A percentile compares a stretch with the other conserved stretches of the same genome.
These are phyloP conservation scores for Dictyostelium purpureum DNA, from an alignment of 78 protist species.

Conservation along the genomic window DNA sequence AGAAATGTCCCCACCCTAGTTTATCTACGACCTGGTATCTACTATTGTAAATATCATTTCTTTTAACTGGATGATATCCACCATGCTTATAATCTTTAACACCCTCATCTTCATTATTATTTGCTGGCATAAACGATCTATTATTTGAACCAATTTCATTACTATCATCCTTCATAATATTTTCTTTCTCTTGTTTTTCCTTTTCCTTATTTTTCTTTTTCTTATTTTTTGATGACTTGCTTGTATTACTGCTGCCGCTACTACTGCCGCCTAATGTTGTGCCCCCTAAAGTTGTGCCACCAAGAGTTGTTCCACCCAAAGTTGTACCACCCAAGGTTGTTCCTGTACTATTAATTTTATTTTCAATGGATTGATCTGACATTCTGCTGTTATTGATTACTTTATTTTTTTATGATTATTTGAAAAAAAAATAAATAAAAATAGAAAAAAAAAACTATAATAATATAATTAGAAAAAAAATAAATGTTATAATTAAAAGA, in stretches of 20 bases:
- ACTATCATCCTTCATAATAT: neutral
- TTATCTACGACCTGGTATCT: constrained; percentile 90
- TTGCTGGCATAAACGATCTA: constrained; percentile 8
- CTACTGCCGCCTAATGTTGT: constrained; percentile 17
- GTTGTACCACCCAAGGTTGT: neutral
- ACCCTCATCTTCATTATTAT: constrained; percentile 43
- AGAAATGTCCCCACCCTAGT: constrained; percentile 99
- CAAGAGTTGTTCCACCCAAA: constrained; percentile 6
- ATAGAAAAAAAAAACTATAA: neutral
- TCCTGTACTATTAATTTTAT: neutral
- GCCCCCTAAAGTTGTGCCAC: constrained; percentile 29
- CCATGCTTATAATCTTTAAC: constrained; percentile 81
- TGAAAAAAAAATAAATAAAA: neutral
- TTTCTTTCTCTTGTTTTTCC: neutral
- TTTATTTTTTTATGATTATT: neutral
- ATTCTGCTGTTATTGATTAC: neutral
- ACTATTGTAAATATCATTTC: constrained; percentile 88
- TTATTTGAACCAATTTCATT: neutral
- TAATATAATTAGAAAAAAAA: too few species aligned
- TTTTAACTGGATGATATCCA: constrained; percentile 95
- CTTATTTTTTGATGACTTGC: neutral
- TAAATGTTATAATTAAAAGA: too few species aligned
- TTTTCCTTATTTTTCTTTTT: neutral
- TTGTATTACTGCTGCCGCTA: neutral
- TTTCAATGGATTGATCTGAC: neutral